A percentile compares a stretch with the other conserved stretches of the same genome.
These are phyloP conservation scores for Crithidia sp. DNA, from an alignment of 208 protist genomes.

Conservation along the genomic window DNA sequence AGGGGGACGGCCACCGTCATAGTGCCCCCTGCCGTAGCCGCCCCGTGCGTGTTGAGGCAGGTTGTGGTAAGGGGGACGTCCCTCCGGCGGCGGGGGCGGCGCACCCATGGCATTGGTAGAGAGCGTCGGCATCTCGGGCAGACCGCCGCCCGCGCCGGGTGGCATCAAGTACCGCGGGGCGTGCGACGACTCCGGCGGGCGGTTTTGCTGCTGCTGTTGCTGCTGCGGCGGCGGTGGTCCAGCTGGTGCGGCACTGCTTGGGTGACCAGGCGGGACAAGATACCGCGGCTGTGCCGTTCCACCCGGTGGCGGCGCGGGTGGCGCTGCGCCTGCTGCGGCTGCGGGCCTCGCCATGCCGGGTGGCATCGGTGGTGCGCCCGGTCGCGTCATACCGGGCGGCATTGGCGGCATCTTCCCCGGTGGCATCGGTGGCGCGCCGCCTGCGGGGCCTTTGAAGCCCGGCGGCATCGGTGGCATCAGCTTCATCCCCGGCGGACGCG, in stretches of 20 bases:
- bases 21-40: slow-evolving; percentile 8
- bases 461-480: slow-evolving; percentile 45
- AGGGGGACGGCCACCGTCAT: slow-evolving; percentile 13
- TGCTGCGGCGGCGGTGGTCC: neutral
- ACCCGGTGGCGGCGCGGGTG: neutral
- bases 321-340: neutral
- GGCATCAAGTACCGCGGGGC: slow-evolving; percentile 33
- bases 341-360: slow-evolving; percentile 33
- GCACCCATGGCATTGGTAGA: slow-evolving; percentile 10
- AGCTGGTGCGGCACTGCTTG: neutral
- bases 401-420: slow-evolving; percentile 15
- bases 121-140: slow-evolving; percentile 23
- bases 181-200: neutral
- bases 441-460: slow-evolving; percentile 24
- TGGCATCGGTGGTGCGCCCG: slow-evolving; percentile 39
- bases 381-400: slow-evolving; percentile 34
- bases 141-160: slow-evolving; percentile 2
- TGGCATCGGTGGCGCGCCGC: slow-evolving; percentile 14
- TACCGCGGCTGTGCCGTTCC: slow-evolving; percentile 1
- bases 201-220: neutral
- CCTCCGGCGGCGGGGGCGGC: slow-evolving; percentile 2
- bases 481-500: slow-evolving; percentile 27
- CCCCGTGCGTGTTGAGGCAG: slow-evolving; percentile 1
- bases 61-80: slow-evolving; percentile 11
- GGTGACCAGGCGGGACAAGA: neutral